Conservation (phyloP, 768 basidiomycete genomes). For the Hygrocybe coccinea region DNA sequence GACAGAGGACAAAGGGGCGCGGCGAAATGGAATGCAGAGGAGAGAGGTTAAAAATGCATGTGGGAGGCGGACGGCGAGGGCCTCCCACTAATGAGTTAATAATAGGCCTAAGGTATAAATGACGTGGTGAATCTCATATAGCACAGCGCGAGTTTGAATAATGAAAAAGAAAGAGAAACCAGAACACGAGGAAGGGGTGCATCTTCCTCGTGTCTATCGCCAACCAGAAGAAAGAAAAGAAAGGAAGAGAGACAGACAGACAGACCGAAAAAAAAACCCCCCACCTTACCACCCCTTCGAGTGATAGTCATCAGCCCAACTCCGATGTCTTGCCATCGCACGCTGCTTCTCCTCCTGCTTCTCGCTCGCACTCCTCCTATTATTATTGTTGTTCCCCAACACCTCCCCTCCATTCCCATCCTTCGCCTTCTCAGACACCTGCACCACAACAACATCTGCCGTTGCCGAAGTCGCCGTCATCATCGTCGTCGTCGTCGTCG, state of each 20-base stretch:
- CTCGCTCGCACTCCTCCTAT: conserved; percentile 13
- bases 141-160: background rate
- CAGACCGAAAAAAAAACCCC: background rate
- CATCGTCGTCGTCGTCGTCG: too few species aligned
- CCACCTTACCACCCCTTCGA: conserved; percentile 53
- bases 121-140: background rate
- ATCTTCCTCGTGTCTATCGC: background rate
- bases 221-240: background rate
- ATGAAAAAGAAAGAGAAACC: background rate
- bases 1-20: too few species aligned
- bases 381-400: conserved; percentile 1
- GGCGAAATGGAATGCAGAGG: too few species aligned
- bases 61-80: too few species aligned
- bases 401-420: conserved; percentile 6
- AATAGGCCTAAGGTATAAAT: background rate
- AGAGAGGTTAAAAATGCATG: too few species aligned
- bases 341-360: conserved; percentile 37
- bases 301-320: conserved; percentile 68
- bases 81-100: background rate
- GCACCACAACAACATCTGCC: too few species aligned
- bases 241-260: background rate
- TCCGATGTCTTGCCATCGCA: conserved; percentile 56
- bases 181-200: background rate
- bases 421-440: conserved; percentile 16
- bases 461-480: too few species aligned